Conservation (phyloP, 441 rosid species). For the Corymbia calophylla region DNA sequence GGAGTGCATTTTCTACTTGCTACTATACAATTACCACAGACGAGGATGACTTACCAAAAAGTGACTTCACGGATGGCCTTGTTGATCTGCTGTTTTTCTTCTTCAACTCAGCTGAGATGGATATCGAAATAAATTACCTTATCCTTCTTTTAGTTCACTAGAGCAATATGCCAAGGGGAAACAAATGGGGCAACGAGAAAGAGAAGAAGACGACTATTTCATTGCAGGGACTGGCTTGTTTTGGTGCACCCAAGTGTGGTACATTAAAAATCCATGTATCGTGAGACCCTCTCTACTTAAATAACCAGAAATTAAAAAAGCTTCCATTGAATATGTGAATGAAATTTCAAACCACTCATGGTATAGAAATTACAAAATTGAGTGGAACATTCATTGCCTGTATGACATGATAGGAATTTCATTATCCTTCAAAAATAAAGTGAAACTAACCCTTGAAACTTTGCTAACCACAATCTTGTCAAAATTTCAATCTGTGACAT, state of each 20-base stretch:
- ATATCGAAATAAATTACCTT: neutral
- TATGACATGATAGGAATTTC: neutral
- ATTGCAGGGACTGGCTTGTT: neutral
- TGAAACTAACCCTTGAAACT: neutral
- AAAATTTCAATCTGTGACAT: neutral
- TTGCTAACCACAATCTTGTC: neutral
- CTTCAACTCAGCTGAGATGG: slow-evolving; percentile 44
- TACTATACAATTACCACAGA: neutral
- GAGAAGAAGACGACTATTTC: neutral
- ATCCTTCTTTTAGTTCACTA: neutral
- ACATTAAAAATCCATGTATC: neutral
- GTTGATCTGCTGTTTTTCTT: slow-evolving; percentile 35
- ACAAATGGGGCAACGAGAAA: neutral
- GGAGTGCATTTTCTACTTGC: neutral
- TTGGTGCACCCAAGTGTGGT: neutral
- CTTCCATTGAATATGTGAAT: neutral
- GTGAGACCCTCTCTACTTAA: neutral
- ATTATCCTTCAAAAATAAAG: neutral
- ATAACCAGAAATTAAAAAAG: neutral
- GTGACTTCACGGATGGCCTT: slow-evolving; percentile 48
- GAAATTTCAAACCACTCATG: neutral
- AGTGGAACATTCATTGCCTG: neutral
- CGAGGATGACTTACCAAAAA: slow-evolving; percentile 33
- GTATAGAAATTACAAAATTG: neutral
- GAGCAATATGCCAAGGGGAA: neutral